These are phyloP conservation scores for Monilinia polystroma DNA, from an alignment of 2,329 filamentous ascomycete species.

Conservation along the genomic window DNA sequence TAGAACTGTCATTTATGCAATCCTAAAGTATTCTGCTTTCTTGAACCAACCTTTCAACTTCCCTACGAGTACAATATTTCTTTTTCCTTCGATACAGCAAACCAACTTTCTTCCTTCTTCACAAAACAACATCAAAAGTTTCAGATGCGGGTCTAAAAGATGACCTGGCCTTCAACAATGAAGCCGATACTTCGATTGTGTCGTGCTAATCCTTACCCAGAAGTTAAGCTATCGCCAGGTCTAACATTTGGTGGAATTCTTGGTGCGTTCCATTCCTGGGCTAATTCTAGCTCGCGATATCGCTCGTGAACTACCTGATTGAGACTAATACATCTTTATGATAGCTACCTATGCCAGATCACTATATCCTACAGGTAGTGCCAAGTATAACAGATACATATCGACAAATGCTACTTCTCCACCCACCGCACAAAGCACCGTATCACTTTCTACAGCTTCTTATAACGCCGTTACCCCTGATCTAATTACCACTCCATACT, in stretches of 20 bases:
- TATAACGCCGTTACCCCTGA: slow-evolving; percentile 14
- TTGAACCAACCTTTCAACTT: not conserved
- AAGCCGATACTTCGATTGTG: slow-evolving; percentile 23
- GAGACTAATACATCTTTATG: slow-evolving; percentile 3
- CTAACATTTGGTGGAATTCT: not conserved
- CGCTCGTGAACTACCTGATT: not conserved
- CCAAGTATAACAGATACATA: slow-evolving; percentile 14
- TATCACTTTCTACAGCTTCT: slow-evolving; percentile 16
- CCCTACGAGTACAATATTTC: not conserved
- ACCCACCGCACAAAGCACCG: not conserved
- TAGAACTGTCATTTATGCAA: slow-evolving; percentile 1
- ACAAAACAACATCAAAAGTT: not conserved
- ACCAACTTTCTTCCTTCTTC: not conserved
- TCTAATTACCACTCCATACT: slow-evolving; percentile 54
- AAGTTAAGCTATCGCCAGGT: slow-evolving; percentile 11
- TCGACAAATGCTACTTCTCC: slow-evolving; percentile 8
- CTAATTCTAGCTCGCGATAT: not conserved
- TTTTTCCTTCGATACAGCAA: not conserved
- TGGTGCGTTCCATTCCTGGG: slow-evolving; percentile 15
- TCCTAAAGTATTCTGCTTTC: not conserved
- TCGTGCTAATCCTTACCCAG: slow-evolving; percentile 13
- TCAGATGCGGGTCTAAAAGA: slow-evolving; percentile 23
- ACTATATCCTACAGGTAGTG: slow-evolving; percentile 2
- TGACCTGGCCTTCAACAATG: slow-evolving; percentile 21
- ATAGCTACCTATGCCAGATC: slow-evolving; percentile 16